These are phyloP conservation scores for Leptographium procerum DNA, from an alignment of 2,329 filamentous ascomycete species.

Conservation along the genomic window DNA sequence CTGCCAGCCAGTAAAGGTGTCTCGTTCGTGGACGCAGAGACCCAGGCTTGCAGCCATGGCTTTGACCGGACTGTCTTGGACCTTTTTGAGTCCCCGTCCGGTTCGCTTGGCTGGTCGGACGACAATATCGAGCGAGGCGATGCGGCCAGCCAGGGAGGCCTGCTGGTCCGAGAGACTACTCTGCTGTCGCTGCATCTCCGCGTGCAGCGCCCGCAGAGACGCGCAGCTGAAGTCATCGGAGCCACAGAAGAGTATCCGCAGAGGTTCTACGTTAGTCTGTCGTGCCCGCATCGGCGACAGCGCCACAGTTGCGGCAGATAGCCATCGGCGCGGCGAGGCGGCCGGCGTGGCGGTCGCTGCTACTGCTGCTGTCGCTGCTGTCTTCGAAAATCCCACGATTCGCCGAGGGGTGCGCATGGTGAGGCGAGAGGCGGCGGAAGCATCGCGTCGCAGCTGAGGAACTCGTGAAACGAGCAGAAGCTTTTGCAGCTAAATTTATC, in stretches of 20 bases:
- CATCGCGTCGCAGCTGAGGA: too few species aligned
- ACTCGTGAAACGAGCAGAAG: too few species aligned
- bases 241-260: conserved; percentile 87
- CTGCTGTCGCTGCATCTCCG: conserved; percentile 29
- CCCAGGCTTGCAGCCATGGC: conserved; percentile 48
- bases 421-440: background rate
- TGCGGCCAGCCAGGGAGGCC: conserved; percentile 34
- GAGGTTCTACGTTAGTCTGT: conserved; percentile 34
- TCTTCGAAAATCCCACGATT: too few species aligned
- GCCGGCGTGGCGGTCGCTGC: too few species aligned
- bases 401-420: background rate
- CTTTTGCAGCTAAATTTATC: too few species aligned
- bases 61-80: conserved; percentile 68
- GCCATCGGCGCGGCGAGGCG: background rate
- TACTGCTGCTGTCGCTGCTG: too few species aligned
- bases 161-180: background rate
- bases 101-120: conserved; percentile 67
- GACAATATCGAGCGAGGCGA: conserved; percentile 75
- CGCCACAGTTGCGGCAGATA: background rate
- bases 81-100: conserved; percentile 59
- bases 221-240: conserved; percentile 82
- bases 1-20: conserved; percentile 75
- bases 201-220: conserved; percentile 58
- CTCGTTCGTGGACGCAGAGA: conserved; percentile 60
- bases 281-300: background rate